These are phyloP conservation scores for Neoboletus subvelutipes DNA, from an alignment of 768 basidiomycete species.

Conservation along the genomic window DNA sequence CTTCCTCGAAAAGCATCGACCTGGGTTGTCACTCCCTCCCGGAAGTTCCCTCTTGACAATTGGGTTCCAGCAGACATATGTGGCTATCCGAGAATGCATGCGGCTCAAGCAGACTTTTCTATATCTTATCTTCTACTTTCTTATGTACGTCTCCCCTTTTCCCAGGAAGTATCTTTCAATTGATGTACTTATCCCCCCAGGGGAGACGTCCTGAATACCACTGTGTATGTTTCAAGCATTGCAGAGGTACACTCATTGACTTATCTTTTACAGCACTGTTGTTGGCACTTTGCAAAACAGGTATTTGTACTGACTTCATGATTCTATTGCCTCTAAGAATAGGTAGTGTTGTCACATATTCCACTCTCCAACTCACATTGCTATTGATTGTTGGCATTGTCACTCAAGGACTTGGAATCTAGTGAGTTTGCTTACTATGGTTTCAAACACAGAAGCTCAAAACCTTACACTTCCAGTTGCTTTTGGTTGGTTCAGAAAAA, in stretches of 20 bases:
- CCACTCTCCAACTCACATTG: constrained; percentile 67
- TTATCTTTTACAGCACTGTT: constrained; percentile 50
- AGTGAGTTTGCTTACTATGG: constrained; percentile 40
- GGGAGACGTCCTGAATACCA: constrained; percentile 76
- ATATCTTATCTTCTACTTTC: constrained; percentile 73
- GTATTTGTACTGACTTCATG: constrained; percentile 29
- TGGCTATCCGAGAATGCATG: constrained; percentile 62
- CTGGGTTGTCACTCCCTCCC: constrained; percentile 59
- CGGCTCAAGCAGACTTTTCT: constrained; percentile 71
- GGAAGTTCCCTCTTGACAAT: constrained; percentile 57
- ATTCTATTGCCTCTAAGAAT: constrained; percentile 3
- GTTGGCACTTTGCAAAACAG: constrained; percentile 71
- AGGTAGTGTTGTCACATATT: constrained; percentile 64
- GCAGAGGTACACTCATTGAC: not conserved
- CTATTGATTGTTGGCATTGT: constrained; percentile 66
- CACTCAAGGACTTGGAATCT: constrained; percentile 65
- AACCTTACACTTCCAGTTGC: constrained; percentile 34
- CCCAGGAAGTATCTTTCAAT: not conserved
- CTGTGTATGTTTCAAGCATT: constrained; percentile 49
- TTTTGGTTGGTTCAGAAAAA: constrained; percentile 72
- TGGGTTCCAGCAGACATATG: constrained; percentile 66
- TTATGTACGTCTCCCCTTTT: constrained; percentile 51
- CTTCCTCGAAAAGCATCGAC: constrained; percentile 62
- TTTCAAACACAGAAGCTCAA: not conserved
- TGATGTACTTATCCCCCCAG: constrained; percentile 30